These are phyloP conservation scores for Scutellaria barbata DNA, from an alignment of 257 asterid species.

Conservation along the genomic window DNA sequence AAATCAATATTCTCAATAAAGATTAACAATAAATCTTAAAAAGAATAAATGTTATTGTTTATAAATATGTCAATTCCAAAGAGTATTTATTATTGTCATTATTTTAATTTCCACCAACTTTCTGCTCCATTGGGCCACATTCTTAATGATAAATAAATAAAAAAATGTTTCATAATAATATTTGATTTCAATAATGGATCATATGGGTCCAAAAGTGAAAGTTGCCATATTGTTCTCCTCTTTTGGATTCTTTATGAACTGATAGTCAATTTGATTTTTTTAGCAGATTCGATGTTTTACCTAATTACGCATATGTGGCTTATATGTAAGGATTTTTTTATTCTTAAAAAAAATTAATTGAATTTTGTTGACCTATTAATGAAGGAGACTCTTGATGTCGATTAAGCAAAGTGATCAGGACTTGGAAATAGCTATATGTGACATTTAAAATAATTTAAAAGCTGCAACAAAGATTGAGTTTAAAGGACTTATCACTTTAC, in stretches of 20 bases:
- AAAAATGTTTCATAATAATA: not conserved
- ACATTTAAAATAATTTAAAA: not conserved
- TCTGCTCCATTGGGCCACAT: conserved; percentile 29
- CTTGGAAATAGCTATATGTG: not conserved
- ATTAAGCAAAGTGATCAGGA: conserved; percentile 2
- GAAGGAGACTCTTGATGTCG: conserved; percentile 1
- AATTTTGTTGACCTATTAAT: not conserved
- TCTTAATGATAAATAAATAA: conserved; percentile 18
- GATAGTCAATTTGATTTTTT: conserved; percentile 16
- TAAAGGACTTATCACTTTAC: too few species aligned
- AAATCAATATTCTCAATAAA: too few species aligned
- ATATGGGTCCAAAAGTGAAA: conserved; percentile 24
- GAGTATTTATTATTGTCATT: not conserved
- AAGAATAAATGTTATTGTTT: too few species aligned
- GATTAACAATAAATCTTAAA: too few species aligned
- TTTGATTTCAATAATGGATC: conserved; percentile 24
- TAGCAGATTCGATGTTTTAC: conserved; percentile 33
- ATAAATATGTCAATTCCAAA: too few species aligned
- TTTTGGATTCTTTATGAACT: conserved; percentile 22
- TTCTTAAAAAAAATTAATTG: not conserved
- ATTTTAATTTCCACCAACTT: conserved; percentile 35
- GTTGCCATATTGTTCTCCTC: not conserved
- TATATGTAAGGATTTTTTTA: not conserved
- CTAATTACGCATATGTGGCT: conserved; percentile 33
- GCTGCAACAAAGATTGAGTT: not conserved